A percentile compares a stretch with the other conserved stretches of the same genome.
Evolutionary conservation across 257 asterid genomes (phyloP).

Genomic region (Solanum pinnatisectum): DNA sequence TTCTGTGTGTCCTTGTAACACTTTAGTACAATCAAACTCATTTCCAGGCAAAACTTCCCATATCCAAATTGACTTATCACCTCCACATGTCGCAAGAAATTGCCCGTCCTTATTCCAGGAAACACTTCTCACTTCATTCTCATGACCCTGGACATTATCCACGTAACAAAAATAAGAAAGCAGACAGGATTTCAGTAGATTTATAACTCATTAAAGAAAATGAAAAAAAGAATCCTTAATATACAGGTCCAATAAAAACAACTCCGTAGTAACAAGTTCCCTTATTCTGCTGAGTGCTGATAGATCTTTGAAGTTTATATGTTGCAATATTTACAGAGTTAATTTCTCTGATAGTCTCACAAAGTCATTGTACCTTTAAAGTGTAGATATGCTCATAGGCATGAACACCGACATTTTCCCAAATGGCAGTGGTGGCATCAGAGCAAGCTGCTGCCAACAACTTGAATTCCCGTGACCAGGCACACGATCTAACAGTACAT

Average conservation of each 20-base stretch:
- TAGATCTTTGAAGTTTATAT: not conserved
- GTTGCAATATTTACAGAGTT: not conserved
- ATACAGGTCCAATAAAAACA: not conserved
- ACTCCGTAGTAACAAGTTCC: not conserved
- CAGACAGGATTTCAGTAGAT: not conserved
- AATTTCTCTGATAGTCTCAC: not conserved
- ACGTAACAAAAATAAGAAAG: not conserved
- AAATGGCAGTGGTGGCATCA: slow-evolving; percentile 76
- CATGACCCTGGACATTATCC: slow-evolving; percentile 55
- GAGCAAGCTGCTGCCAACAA: slow-evolving; percentile 72
- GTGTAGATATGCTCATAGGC: slow-evolving; percentile 58
- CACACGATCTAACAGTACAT: slow-evolving; percentile 69
- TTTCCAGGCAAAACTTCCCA: slow-evolving; percentile 78
- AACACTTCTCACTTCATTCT: slow-evolving; percentile 81
- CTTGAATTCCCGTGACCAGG: slow-evolving; percentile 69
- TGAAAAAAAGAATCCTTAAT: not conserved
- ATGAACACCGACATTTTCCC: slow-evolving; percentile 53
- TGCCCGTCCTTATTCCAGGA: too few relatives aligned
- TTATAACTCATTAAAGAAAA: not conserved
- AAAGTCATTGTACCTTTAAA: slow-evolving; percentile 42
- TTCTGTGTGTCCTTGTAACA: slow-evolving; percentile 75
- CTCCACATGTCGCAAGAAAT: slow-evolving; percentile 76
- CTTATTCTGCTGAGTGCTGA: not conserved
- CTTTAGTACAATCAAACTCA: slow-evolving; percentile 62
- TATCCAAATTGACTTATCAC: slow-evolving; percentile 91